Conservation (phyloP, 1,284 basidiomycete species). For the Ganoderma sp. region DNA sequence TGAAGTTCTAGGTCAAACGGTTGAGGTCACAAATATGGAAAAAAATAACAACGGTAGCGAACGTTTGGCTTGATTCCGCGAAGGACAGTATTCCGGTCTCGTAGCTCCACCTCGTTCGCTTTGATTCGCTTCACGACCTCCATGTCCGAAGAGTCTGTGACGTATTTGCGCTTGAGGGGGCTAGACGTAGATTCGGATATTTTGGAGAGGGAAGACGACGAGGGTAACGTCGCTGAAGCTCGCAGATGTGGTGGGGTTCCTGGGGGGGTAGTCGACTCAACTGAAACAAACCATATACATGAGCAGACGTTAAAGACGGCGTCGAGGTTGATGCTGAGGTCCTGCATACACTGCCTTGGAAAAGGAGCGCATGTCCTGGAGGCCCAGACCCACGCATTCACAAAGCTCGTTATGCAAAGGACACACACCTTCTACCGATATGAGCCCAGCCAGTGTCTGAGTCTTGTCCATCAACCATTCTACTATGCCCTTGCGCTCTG, state of each 20-base stretch:
- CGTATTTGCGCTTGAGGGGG: conserved; percentile 78
- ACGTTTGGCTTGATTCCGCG: conserved; percentile 80
- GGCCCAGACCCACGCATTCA: neutral
- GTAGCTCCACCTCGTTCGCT: conserved; percentile 73
- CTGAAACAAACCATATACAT: conserved; percentile 24
- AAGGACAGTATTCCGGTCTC: conserved; percentile 78
- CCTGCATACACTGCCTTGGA: too few relatives aligned
- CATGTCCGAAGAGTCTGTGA: conserved; percentile 76
- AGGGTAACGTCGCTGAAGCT: conserved; percentile 38
- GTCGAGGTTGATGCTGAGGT: neutral
- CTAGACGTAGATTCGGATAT: conserved; percentile 46
- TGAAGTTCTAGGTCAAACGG: conserved; percentile 65
- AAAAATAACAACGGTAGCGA: conserved; percentile 32
- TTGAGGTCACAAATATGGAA: conserved; percentile 1
- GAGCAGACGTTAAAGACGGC: neutral
- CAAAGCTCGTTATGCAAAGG: too few relatives aligned
- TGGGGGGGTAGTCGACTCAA: conserved; percentile 64
- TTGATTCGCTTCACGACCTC: conserved; percentile 86
- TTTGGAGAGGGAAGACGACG: conserved; percentile 45
- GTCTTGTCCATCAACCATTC: conserved; percentile 83
- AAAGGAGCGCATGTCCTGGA: neutral
- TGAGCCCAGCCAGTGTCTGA: conserved; percentile 59
- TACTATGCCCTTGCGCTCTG: conserved; percentile 82
- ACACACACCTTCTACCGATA: conserved; percentile 60
- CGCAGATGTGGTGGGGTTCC: conserved; percentile 59